phyloP scores from a whole-genome alignment of 2,329 filamentous ascomycete genomes.

The Graphilbum sp. region DNA sequence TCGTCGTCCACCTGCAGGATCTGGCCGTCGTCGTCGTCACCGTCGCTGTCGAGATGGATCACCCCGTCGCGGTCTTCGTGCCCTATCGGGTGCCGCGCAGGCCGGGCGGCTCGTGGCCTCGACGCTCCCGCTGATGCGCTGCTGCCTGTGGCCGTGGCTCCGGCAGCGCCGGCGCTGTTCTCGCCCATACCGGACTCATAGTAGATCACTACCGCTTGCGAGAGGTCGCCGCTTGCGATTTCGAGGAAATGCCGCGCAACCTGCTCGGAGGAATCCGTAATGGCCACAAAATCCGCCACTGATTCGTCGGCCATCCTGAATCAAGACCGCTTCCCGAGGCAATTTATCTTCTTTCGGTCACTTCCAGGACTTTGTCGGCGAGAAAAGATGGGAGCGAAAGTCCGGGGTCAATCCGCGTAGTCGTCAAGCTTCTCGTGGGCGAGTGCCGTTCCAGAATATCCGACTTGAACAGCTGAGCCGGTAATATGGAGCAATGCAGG shows the following conservation, averaged over 20 bases:
- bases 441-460: no score
- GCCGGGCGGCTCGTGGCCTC: slow-evolving; percentile 3
- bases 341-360: no score
- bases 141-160: neutral
- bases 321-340: no score
- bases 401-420: no score
- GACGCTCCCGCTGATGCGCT: slow-evolving; percentile 7
- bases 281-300: slow-evolving; percentile 60
- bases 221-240: slow-evolving; percentile 68
- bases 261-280: slow-evolving; percentile 59
- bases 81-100: slow-evolving; percentile 8
- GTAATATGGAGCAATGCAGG: no score
- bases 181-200: slow-evolving; percentile 66
- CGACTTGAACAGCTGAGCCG: no score
- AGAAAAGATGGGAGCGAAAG: no score
- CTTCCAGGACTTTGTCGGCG: no score
- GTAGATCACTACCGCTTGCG: slow-evolving; percentile 77
- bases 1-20: slow-evolving; percentile 22
- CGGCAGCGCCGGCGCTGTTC: slow-evolving; percentile 16
- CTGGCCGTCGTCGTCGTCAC: slow-evolving; percentile 50
- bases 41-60: slow-evolving; percentile 64
- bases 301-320: slow-evolving; percentile 46
- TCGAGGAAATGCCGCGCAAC: slow-evolving; percentile 71
- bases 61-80: slow-evolving; percentile 41
- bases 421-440: no score